phyloP scores from a whole-genome alignment of 1,139 yeast species.

The Magnusiomyces ingens region DNA sequence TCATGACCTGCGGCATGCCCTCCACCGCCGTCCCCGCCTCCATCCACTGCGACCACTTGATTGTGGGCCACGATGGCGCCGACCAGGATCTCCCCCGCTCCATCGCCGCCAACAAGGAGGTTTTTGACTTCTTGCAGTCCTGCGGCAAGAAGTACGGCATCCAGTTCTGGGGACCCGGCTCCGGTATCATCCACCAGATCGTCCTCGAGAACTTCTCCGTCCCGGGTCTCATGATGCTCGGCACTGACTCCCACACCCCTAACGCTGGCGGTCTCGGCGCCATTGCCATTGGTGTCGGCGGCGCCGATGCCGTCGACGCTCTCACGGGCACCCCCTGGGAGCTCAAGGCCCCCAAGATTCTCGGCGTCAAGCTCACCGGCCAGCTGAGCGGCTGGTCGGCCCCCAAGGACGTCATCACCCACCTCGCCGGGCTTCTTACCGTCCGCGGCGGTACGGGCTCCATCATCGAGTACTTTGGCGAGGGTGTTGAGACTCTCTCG shows the following conservation, averaged over 20 bases:
- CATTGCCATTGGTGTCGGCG: conserved; percentile 97
- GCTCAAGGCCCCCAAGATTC: conserved; percentile 86
- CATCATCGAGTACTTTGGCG: conserved; percentile 93
- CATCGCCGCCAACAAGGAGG: conserved; percentile 82
- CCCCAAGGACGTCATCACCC: conserved; percentile 91
- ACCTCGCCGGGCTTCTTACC: conserved; percentile 81
- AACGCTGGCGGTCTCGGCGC: conserved; percentile 98
- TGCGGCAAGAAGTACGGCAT: conserved; percentile 92
- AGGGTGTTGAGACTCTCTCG: conserved; percentile 76
- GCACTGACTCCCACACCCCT: conserved; percentile 96
- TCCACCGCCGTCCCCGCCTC: conserved; percentile 88
- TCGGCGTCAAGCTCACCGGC: conserved; percentile 91
- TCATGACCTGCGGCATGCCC: conserved; percentile 90
- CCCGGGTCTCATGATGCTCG: conserved; percentile 93
- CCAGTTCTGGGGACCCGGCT: conserved; percentile 99
- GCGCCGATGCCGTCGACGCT: conserved; percentile 98
- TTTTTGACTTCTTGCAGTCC: conserved; percentile 82
- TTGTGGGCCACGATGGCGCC: conserved; percentile 93
- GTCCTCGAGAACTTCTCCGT: conserved; percentile 91
- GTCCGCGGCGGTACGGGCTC: conserved; percentile 98
- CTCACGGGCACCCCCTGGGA: conserved; percentile 99
- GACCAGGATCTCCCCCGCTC: conserved; percentile 66
- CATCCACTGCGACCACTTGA: conserved; percentile 94
- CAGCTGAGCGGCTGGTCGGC: conserved; percentile 84
- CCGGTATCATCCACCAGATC: conserved; percentile 96